Conservation (phyloP, 257 asterid genomes). For the Paraleonurus japonicus region DNA sequence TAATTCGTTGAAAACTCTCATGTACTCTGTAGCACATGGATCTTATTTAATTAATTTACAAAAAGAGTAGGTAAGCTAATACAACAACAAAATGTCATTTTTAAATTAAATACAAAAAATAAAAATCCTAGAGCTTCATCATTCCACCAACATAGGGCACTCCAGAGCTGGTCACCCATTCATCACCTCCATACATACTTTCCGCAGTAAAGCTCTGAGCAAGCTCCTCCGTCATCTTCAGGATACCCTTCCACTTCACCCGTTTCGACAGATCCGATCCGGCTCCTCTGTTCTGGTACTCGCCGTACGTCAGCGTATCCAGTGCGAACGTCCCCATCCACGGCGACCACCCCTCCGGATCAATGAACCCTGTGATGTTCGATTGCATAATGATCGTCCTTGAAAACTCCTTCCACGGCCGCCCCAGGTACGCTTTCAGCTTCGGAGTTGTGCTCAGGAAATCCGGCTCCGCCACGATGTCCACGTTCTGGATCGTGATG, state of each 20-base stretch:
- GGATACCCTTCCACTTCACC: conserved; percentile 72
- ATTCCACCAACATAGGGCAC: conserved; percentile 50
- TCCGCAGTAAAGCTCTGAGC: conserved; percentile 57
- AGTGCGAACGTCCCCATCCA: conserved; percentile 66
- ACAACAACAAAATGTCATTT: neutral
- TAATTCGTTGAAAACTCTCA: neutral
- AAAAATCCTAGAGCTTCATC: conserved; percentile 19
- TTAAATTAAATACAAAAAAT: neutral
- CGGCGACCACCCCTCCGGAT: conserved; percentile 72
- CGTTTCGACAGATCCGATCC: conserved; percentile 47
- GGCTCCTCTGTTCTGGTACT: conserved; percentile 61
- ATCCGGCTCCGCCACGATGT: conserved; percentile 46
- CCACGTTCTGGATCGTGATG: conserved; percentile 50
- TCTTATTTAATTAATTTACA: neutral
- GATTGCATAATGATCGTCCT: conserved; percentile 73
- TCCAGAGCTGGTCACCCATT: conserved; percentile 51
- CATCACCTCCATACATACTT: conserved; percentile 35
- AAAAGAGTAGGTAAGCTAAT: neutral
- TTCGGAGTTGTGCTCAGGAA: conserved; percentile 29
- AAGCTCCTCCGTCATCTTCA: conserved; percentile 46
- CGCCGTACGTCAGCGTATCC: conserved; percentile 61
- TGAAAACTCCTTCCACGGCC: conserved; percentile 83
- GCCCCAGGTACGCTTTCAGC: conserved; percentile 50
- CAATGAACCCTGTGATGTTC: conserved; percentile 45
- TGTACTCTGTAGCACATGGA: neutral